phyloP scores from a whole-genome alignment of 1,139 yeast species.

The Suhomyces bolitotheri region DNA sequence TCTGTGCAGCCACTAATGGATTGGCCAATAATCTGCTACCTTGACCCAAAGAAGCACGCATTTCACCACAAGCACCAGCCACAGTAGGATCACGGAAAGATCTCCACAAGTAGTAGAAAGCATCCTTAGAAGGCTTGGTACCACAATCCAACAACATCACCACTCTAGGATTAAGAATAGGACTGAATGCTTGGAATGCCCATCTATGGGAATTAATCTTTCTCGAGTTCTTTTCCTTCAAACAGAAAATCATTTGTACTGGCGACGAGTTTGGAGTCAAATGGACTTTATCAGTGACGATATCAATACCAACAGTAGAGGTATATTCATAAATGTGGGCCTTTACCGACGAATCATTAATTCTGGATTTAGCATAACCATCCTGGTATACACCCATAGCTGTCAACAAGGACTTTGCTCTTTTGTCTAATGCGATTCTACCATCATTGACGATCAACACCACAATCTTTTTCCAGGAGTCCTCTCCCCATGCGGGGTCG shows the following conservation, averaged over 20 bases:
- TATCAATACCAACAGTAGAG: constrained; percentile 71
- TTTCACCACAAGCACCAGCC: constrained; percentile 92
- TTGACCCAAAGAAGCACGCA: constrained; percentile 66
- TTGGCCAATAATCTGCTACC: constrained; percentile 56
- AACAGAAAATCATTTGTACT: constrained; percentile 71
- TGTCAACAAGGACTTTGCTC: constrained; percentile 64
- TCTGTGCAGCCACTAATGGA: constrained; percentile 82
- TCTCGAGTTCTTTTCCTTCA: constrained; percentile 72
- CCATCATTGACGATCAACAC: constrained; percentile 80
- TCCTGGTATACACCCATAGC: constrained; percentile 80
- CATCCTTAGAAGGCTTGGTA: constrained; percentile 69
- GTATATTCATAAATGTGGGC: constrained; percentile 82
- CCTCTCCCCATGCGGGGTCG: constrained; percentile 74
- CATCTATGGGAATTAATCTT: constrained; percentile 84
- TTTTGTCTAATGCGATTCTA: constrained; percentile 62
- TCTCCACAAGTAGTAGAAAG: constrained; percentile 78
- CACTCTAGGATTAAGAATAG: constrained; percentile 66
- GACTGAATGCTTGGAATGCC: constrained; percentile 81
- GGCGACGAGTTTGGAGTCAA: constrained; percentile 65
- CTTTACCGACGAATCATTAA: constrained; percentile 66
- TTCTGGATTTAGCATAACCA: constrained; percentile 77
- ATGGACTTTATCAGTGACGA: constrained; percentile 54
- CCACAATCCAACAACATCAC: constrained; percentile 79
- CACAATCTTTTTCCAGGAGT: constrained; percentile 78
- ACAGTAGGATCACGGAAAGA: constrained; percentile 70